Percentiles rank a stretch among this genome's conserved stretches.
phyloP scores from a whole-genome alignment of 2,329 filamentous ascomycete genomes.

The Exserohilum rostratum region DNA sequence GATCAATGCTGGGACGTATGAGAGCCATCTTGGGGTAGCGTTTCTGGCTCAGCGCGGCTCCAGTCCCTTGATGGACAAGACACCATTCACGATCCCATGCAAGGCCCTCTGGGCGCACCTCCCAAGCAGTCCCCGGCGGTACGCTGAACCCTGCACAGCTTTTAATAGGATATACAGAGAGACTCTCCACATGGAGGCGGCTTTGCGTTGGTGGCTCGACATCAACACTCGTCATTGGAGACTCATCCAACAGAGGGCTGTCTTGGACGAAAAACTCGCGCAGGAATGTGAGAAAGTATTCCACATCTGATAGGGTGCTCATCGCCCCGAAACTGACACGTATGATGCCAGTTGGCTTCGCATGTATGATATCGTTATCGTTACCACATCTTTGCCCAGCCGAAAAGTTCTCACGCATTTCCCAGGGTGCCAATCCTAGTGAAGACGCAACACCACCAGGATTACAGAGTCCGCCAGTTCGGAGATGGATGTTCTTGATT shows the following conservation, averaged over 20 bases:
- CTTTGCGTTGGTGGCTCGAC: constrained; percentile 37
- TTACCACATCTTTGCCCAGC: constrained; percentile 83
- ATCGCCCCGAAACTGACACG: constrained; percentile 88
- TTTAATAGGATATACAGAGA: constrained; percentile 86
- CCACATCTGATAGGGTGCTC: constrained; percentile 78
- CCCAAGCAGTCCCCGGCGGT: constrained; percentile 70
- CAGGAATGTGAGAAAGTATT: constrained; percentile 73
- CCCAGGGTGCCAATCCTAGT: constrained; percentile 76
- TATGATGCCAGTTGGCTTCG: constrained; percentile 87
- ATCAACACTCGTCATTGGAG: constrained; percentile 29
- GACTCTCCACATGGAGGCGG: constrained; percentile 53
- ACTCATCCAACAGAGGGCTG: constrained; percentile 11
- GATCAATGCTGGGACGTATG: constrained; percentile 75
- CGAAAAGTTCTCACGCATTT: constrained; percentile 84
- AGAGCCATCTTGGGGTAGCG: constrained; percentile 86
- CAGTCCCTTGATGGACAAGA: constrained; percentile 83
- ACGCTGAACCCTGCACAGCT: constrained; percentile 84
- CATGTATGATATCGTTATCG: constrained; percentile 79
- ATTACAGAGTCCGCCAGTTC: constrained; percentile 90
- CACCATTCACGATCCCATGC: constrained; percentile 98
- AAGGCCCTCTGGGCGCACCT: constrained; percentile 79
- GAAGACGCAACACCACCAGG: constrained; percentile 81
- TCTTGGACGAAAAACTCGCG: constrained; percentile 52
- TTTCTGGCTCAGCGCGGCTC: constrained; percentile 86
- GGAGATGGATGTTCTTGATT: constrained; percentile 79